Evolutionary conservation across 495 filamentous ascomycete species (phyloP), one percentile per base, ranked within the genome.

Genomic region (Amniculicola lignicola): DNA sequence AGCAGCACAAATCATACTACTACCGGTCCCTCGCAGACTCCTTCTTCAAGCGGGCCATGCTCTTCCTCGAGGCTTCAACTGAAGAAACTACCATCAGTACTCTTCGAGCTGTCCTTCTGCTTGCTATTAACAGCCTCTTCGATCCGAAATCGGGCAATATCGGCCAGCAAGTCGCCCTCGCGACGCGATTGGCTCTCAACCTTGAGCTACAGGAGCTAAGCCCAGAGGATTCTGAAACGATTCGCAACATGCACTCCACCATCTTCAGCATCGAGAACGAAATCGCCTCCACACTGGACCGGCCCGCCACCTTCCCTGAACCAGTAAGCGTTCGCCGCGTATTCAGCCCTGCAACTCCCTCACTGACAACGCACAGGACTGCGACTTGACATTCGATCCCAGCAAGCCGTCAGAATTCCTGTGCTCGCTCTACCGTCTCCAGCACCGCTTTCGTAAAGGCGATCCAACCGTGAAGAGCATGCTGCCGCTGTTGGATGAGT

Each of bases 381-480:
- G 41, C 5, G 23, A 21, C 1, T n/a, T 60, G 10, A 36, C 24
- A 21, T 61, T 61, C 23, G 45, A 46, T 38, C 24, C 3, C n/a
- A 12, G 21, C 9, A 39, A 56, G n/a, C 51, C 51, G 4, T 28
- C 42, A 19, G 51, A 55, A 4, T 61, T 40, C 27, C 38, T 61
- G 12, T 61, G 58, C 44, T 61, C 58, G 11, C 58, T 61, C n/a
- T 60, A 60, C 41, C 49, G 50, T n/a, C 57, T 60, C 10, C 57
- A 60, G 44, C 36, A 60, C 42, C 49, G 49, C 23, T 60, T 49
- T 29, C 57, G 57, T 25, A 60, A 60, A 38, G 57, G 57, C 14
- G 57, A 60, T 24, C 5, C 15, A 3, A n/a, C 49, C 16, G 25
- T 54, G 7, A 39, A 39, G 21, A 15, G 12, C 4, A 19, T 48